Conservation (phyloP, 2,329 filamentous ascomycete species). For the Rosellinia necatrix region DNA sequence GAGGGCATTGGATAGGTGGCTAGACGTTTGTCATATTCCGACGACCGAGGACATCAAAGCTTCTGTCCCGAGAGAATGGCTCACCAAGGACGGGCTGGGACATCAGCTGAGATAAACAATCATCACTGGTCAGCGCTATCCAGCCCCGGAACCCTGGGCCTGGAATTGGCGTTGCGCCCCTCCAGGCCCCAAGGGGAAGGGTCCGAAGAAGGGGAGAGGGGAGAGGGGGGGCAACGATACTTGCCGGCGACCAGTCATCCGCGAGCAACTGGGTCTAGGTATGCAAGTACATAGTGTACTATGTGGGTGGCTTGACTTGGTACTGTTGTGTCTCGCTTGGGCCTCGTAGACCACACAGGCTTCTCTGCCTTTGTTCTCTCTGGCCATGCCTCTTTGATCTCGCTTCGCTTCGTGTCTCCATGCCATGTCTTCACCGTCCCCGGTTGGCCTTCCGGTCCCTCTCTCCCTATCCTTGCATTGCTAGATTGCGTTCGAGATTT, state of each 20-base stretch:
- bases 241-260: constrained; percentile 20
- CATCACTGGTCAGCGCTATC: constrained; percentile 20
- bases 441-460: neutral
- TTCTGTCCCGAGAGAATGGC: constrained; percentile 27
- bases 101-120: constrained; percentile 10
- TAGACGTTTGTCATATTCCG: neutral
- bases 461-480: constrained; percentile 17
- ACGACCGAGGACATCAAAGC: constrained; percentile 6
- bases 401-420: constrained; percentile 12
- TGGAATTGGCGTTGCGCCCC: constrained; percentile 21
- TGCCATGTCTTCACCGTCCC: constrained; percentile 16
- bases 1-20: neutral
- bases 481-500: constrained; percentile 5
- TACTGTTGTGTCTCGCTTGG: constrained; percentile 22
- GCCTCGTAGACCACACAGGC: constrained; percentile 21
- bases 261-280: neutral
- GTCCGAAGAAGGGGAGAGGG: neutral
- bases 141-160: constrained; percentile 21
- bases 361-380: constrained; percentile 5
- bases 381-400: constrained; percentile 22
- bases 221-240: neutral
- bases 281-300: neutral
- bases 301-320: constrained; percentile 9
- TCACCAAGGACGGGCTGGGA: constrained; percentile 27
- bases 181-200: neutral